Evolutionary conservation across 2,329 filamentous ascomycete genomes (phyloP).

Genomic region (Fusarium tricinctum): DNA sequence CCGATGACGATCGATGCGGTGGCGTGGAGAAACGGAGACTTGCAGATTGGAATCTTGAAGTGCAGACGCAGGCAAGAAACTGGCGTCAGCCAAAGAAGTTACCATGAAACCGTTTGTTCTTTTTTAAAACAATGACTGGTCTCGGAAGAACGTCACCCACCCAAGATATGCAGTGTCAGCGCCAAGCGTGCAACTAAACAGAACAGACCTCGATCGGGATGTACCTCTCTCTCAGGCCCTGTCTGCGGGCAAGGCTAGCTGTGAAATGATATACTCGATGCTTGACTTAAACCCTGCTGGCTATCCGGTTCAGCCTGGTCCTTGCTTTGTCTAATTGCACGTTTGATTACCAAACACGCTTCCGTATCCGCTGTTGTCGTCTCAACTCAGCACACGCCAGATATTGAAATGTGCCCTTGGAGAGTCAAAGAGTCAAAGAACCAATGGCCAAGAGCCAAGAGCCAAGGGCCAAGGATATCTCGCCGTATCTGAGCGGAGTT

Average conservation of each 20-base stretch:
- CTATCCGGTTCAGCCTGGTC: too few relatives aligned
- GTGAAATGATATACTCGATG: too few relatives aligned
- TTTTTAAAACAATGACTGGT: slow-evolving; percentile 6
- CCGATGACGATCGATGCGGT: slow-evolving; percentile 49
- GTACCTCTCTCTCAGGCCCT: slow-evolving; percentile 1
- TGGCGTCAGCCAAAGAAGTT: slow-evolving; percentile 37
- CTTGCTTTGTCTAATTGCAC: not conserved
- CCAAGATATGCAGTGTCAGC: slow-evolving; percentile 34
- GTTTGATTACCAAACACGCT: slow-evolving; percentile 1
- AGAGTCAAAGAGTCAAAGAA: too few relatives aligned
- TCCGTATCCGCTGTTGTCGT: slow-evolving; percentile 15
- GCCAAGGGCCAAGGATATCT: slow-evolving; percentile 20
- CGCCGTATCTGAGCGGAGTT: slow-evolving; percentile 34
- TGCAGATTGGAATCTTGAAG: not conserved
- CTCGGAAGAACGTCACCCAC: slow-evolving; percentile 26
- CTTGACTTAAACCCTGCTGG: too few relatives aligned
- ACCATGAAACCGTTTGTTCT: slow-evolving; percentile 30
- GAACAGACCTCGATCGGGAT: slow-evolving; percentile 7
- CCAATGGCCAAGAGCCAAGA: slow-evolving; percentile 3
- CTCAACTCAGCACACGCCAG: slow-evolving; percentile 26
- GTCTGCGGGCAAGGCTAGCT: not conserved
- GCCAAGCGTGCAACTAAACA: slow-evolving; percentile 19
- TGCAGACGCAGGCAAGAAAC: slow-evolving; percentile 11
- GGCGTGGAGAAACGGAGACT: slow-evolving; percentile 41
- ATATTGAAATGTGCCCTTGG: slow-evolving; percentile 15